Evolutionary conservation across 805 yeast genomes (phyloP).

Genomic region (Candida silvatica): DNA sequence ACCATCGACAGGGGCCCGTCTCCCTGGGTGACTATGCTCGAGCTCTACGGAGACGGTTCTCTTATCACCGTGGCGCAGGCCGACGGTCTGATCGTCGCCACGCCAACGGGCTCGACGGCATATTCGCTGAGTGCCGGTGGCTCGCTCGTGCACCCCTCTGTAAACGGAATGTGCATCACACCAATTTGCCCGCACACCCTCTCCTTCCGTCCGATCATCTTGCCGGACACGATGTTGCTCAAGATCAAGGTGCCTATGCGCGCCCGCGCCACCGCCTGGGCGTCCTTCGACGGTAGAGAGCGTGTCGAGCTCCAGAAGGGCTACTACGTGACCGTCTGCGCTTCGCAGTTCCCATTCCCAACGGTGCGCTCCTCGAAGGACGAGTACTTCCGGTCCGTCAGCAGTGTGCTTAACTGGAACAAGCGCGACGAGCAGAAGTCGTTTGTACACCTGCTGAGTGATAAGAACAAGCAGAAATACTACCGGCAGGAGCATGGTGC

Average conservation of each 20-base stretch:
- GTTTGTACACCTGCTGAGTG: slow-evolving; percentile 53
- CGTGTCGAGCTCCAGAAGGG: slow-evolving; percentile 77
- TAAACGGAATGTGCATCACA: slow-evolving; percentile 84
- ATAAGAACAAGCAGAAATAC: slow-evolving; percentile 42
- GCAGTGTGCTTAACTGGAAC: slow-evolving; percentile 90
- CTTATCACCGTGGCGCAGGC: slow-evolving; percentile 87
- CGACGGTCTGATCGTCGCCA: slow-evolving; percentile 85
- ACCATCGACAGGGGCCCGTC: slow-evolving; percentile 93
- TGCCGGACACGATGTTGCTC: slow-evolving; percentile 88
- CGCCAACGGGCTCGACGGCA: slow-evolving; percentile 96
- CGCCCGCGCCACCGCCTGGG: slow-evolving; percentile 92
- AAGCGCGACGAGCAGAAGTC: slow-evolving; percentile 83
- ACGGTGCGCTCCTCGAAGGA: slow-evolving; percentile 70
- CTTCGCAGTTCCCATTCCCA: slow-evolving; percentile 90
- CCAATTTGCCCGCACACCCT: slow-evolving; percentile 96
- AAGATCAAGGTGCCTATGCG: slow-evolving; percentile 71
- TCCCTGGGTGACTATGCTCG: slow-evolving; percentile 85
- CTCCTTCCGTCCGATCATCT: slow-evolving; percentile 82
- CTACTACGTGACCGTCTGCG: slow-evolving; percentile 76
- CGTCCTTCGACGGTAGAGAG: slow-evolving; percentile 89
- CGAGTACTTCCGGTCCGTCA: slow-evolving; percentile 77
- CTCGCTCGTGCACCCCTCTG: slow-evolving; percentile 88
- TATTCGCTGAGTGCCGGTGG: slow-evolving; percentile 95
- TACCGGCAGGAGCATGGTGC: no score
- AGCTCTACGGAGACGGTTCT: slow-evolving; percentile 80